Evolutionary conservation across 352 stramenopile genomes (phyloP), one percentile per base, ranked within the genome.

Genomic region (Pythium volutum): DNA sequence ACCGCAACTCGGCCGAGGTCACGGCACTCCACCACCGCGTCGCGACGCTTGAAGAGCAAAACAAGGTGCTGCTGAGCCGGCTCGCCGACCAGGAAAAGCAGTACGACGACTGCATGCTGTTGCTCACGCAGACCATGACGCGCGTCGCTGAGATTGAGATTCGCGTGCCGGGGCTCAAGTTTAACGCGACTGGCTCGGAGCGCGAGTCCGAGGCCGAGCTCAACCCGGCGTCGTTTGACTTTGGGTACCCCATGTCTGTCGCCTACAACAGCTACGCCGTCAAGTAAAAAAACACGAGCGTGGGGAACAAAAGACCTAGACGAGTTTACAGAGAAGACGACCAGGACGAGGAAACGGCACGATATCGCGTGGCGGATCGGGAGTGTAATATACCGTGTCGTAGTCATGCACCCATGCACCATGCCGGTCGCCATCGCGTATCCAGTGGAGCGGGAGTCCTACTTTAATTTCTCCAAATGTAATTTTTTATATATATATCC

Each of bases 41-140:
- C 29, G 59, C 59, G 18, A 73, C 70, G 36, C 66, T 94, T 11
- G 83, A 92, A 38, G 79, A 89, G 50, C 78, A 79, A 63, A 94
- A 94, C 77, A 84, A 87, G 52, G 64, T 81, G 42, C 65, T 94
- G 10, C 69, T 88, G 56, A 87, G 68, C 15, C 81, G 83, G 22
- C 70, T 92, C 39, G 68, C 69, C 0, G 78, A 91, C 41, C 83
- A 93, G 67, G 81, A 94, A 73, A 89, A 87, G 45, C 85, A 94
- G 64, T 91, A 94, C 71, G 84, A 89, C 51, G 81, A 94, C 60
- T 84, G 82, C 23, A 94, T 93, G 85, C 69, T 94, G 62, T 62
- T 94, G 59, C 71, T 94, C 22, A 91, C 81, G 11, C 84, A 89
- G 54, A 94, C 85, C 38, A 91, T 94, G 82, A 92, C 85, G 26